Evolutionary conservation across 441 rosid species (phyloP).

Genomic region (Dalechampia spathulata): DNA sequence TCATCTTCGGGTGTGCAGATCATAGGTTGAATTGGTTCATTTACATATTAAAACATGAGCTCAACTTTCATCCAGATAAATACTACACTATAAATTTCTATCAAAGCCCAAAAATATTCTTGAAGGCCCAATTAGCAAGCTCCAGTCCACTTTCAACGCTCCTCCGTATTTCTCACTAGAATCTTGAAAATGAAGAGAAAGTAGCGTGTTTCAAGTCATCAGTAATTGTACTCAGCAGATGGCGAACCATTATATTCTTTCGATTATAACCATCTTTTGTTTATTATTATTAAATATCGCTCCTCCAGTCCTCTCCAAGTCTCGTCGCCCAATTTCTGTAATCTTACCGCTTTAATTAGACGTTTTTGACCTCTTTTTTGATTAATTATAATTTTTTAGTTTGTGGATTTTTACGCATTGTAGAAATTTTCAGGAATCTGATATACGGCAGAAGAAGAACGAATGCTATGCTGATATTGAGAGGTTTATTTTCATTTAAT

Average conservation of each 20-base stretch:
- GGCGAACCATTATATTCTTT: neutral
- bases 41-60: too few relatives aligned
- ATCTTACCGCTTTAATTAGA: neutral
- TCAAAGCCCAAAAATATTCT: too few relatives aligned
- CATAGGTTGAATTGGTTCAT: too few relatives aligned
- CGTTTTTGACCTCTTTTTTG: neutral
- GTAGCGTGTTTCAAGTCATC: too few relatives aligned
- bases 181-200: too few relatives aligned
- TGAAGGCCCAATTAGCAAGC: too few relatives aligned
- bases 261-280: neutral
- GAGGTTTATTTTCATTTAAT: slow-evolving; percentile 21
- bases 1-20: too few relatives aligned
- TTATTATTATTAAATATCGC: slow-evolving; percentile 6
- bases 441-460: slow-evolving; percentile 58
- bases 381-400: neutral
- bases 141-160: too few relatives aligned
- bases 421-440: slow-evolving; percentile 41
- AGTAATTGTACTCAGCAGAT: neutral
- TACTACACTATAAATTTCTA: too few relatives aligned
- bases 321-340: slow-evolving; percentile 66
- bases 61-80: too few relatives aligned
- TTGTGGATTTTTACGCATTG: neutral
- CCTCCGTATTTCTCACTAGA: too few relatives aligned
- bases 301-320: slow-evolving; percentile 45
- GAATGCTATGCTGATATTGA: slow-evolving; percentile 76